Base-by-base conservation (phyloP, 75 land plant species). In the Gnetum montanum region DNA sequence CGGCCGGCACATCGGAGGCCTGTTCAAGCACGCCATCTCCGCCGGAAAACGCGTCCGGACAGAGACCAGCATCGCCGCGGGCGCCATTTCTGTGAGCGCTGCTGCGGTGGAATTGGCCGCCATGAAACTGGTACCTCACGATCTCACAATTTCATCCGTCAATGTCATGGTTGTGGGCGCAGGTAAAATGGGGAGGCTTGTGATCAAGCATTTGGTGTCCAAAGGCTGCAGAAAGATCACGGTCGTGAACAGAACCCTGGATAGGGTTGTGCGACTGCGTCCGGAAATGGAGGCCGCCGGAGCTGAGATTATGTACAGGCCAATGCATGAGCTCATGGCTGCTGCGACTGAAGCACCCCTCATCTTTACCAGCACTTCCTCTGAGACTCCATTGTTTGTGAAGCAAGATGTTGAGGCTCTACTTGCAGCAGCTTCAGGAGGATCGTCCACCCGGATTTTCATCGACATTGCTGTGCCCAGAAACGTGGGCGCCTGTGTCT, bases 161-260 rank as follows among this genome's bases (percentile, higher is more conserved):
- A 57, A 76, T 40, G 82, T 87, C 70, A 38, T 87, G 66, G 78
- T 87, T 12, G 71, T 92, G 58, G 93, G 97, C 51, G 97, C 97
- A 30, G 97, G 97, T 43, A 92, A 92, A 46, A 92, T 92, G 97
- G 87, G 89, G 3, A 92, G 78, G 58, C 80, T 92, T 59, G 94
- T 92, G 24, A 77, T 92, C 64, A 91, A 86, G 48, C 97, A 91
- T 70, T 66, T 91, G 64, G 78, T 69, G 38, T 60, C 92, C 26
- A 92, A 92, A 71, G 97, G 97, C 7, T 86, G 88, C 72, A 81
- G 61, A 15, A 71, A 72, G 25, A 74, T 92, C 70, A 78, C 76
- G 11, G 76, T 92, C 31, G 88, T 87, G 20, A 92, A 92, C 62
- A 43, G 93, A 43, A 61, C 77, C 20, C 79, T 77, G 57, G 80